Base-by-base conservation (phyloP, 345 rosid species). In the Pistacia integerrima region DNA sequence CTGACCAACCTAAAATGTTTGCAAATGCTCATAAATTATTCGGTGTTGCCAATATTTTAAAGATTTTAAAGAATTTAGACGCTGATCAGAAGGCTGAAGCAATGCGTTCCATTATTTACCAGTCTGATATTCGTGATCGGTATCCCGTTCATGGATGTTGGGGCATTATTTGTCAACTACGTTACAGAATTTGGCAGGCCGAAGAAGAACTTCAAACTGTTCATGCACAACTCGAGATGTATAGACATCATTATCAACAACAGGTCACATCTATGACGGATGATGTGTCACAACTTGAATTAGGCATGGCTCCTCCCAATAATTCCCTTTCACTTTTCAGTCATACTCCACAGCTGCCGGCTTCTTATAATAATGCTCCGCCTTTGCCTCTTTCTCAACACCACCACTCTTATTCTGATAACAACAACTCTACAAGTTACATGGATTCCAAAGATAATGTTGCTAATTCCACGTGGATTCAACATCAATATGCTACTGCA, bases 101-200 rank as follows among this genome's bases (percentile, higher is more conserved):
- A 7, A 96, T 94, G 97, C 79, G 84, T 30, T 93, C 98, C 0
- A 92, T 96, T 49, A 94, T 90, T 18, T 90, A 74, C 72, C 90
- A 96, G 59, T 82, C 99, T 1, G 80, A 88, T 67, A 77, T 90
- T 30, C 92, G 99, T 0, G 97, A 90, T 36, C 79, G 79, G 76
- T 88, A 66, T 30, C 99, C 99, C 1, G 97, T 96, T 7, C 87
- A 89, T 25, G 99, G 99, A 0, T 93, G 98, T 59, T 76, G 80
- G 8, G 93, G 91, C 1, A 67, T 91, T 14, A 94, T 89, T 22
- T 80, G 83, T 13, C 86, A 87, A 1, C 86, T 90, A 0, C 74
- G 85, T 4, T 80, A 79, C 46, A 86, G 86, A 61, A 88, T 96
- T 56, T 84, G 84, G 77, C 73, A 79, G n/a, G 75, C 81, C 0